Evolutionary conservation across 2,329 filamentous ascomycete genomes (phyloP).

Genomic region (Aureobasidium leucospermi): DNA sequence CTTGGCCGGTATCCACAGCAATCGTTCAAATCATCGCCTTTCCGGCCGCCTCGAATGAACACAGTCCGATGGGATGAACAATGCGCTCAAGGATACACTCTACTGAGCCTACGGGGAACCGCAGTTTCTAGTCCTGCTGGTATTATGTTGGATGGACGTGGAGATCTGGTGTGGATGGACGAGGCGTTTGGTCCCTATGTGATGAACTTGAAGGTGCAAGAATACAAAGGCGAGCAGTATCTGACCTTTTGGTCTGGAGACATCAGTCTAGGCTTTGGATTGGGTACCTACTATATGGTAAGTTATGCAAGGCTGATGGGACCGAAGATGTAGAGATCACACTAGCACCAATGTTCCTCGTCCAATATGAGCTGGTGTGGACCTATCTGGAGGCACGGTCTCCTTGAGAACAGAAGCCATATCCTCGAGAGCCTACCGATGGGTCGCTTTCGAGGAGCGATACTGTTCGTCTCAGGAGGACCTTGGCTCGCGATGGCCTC

Average conservation of each 20-base stretch:
- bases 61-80: constrained; percentile 23
- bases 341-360: too few relatives aligned
- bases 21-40: not conserved
- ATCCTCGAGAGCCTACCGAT: too few relatives aligned
- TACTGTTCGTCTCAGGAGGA: too few relatives aligned
- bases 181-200: constrained; percentile 23
- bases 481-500: too few relatives aligned
- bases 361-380: too few relatives aligned
- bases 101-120: constrained; percentile 25
- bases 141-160: constrained; percentile 25
- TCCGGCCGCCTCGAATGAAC: not conserved
- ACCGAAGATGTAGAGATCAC: too few relatives aligned
- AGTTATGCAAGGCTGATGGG: constrained; percentile 16
- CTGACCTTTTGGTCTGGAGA: constrained; percentile 33
- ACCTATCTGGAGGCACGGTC: too few relatives aligned
- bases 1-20: constrained; percentile 3
- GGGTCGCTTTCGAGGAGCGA: too few relatives aligned
- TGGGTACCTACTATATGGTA: constrained; percentile 18
- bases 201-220: constrained; percentile 28
- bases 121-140: constrained; percentile 22
- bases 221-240: constrained; percentile 29
- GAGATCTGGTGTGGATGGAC: constrained; percentile 28
- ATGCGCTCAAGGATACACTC: constrained; percentile 24
- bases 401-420: too few relatives aligned
- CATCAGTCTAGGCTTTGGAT: constrained; percentile 20